Conservation (phyloP, 2,329 filamentous ascomycete genomes). For the Colletotrichum eremochloae region DNA sequence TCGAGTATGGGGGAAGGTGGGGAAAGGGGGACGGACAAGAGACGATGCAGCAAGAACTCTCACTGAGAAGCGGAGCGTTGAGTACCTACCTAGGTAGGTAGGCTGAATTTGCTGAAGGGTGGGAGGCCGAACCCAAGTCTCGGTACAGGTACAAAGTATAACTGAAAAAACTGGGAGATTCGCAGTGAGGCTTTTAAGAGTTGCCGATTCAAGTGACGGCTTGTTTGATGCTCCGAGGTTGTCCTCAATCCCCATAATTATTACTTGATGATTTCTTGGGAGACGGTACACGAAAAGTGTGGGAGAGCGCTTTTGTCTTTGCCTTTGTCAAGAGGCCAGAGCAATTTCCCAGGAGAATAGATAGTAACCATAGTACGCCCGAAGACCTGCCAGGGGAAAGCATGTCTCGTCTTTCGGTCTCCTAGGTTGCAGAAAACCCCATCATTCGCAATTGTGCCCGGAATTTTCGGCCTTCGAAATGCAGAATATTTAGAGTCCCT, state of each 20-base stretch:
- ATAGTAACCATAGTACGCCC: not conserved
- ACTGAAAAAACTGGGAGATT: not conserved
- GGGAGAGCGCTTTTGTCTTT: not conserved
- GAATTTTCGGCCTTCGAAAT: constrained; percentile 8
- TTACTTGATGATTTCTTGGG: not conserved
- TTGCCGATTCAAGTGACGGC: not conserved
- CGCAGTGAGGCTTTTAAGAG: not conserved
- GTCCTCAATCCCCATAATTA: not conserved
- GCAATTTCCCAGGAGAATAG: not conserved
- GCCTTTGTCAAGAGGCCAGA: not conserved
- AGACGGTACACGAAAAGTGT: not conserved
- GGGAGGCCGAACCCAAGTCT: not conserved
- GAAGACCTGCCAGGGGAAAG: too few species aligned
- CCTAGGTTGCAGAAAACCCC: constrained; percentile 25
- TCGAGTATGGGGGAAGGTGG: not conserved
- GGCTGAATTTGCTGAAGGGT: not conserved
- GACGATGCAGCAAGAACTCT: not conserved
- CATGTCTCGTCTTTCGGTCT: constrained; percentile 13
- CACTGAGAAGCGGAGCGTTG: too few species aligned
- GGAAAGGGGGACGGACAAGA: not conserved
- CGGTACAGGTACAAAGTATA: not conserved
- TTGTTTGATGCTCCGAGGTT: constrained; percentile 12
- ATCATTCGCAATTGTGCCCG: not conserved
- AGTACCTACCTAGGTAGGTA: too few species aligned
- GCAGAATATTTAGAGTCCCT: not conserved